phyloP scores from a whole-genome alignment of 768 basidiomycete species.

The Hebeloma cylindrosporum region DNA sequence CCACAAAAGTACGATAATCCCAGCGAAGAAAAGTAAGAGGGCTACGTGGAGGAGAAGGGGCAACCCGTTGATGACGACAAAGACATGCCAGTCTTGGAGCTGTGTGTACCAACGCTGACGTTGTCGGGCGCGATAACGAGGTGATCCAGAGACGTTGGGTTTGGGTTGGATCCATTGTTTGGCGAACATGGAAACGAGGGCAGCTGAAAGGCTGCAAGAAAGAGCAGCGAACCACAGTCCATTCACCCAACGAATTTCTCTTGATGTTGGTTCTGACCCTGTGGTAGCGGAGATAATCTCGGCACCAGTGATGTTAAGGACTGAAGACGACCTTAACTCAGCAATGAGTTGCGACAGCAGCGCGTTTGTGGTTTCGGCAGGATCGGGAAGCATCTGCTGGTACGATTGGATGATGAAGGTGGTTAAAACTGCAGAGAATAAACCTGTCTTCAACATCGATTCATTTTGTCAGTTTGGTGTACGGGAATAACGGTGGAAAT shows the following conservation, averaged over 20 bases:
- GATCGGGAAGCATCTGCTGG: constrained; percentile 35
- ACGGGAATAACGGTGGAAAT: background rate
- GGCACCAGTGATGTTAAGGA: constrained; percentile 10
- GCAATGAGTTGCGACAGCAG: constrained; percentile 33
- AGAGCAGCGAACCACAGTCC: constrained; percentile 48
- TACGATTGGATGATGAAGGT: constrained; percentile 46
- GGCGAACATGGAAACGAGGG: constrained; percentile 45
- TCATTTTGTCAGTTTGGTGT: constrained; percentile 2
- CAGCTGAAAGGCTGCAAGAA: constrained; percentile 41
- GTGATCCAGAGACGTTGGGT: constrained; percentile 35
- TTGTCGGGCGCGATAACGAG: constrained; percentile 36
- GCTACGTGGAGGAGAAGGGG: constrained; percentile 42
- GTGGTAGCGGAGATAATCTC: background rate
- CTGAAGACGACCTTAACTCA: constrained; percentile 16
- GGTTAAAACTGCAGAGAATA: constrained; percentile 44
- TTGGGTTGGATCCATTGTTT: constrained; percentile 46
- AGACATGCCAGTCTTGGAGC: constrained; percentile 39
- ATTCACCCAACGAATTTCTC: constrained; percentile 40
- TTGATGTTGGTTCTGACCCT: constrained; percentile 11
- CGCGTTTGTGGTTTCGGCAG: constrained; percentile 34
- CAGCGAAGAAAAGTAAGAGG: constrained; percentile 42
- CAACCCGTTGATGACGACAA: constrained; percentile 37
- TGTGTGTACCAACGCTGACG: constrained; percentile 38
- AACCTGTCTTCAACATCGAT: constrained; percentile 32
- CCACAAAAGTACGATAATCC: constrained; percentile 42